Evolutionary conservation across 2,329 filamentous ascomycete species (phyloP), one percentile per base, ranked within the genome.

Genomic region (Thielaviopsis musarum): DNA sequence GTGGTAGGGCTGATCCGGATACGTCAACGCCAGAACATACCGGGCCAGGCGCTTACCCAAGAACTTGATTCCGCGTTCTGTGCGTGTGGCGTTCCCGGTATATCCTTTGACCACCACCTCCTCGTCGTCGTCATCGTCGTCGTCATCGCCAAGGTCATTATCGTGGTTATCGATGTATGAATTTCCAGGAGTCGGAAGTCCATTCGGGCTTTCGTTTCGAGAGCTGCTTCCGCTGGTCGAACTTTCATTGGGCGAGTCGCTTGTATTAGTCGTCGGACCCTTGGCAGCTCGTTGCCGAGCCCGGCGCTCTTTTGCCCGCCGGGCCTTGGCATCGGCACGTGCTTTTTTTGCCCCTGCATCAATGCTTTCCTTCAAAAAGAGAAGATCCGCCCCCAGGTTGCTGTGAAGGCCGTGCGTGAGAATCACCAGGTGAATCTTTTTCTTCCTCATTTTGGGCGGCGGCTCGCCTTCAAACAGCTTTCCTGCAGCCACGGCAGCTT

Each of bases 351-450:
- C 85, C 2, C 88, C 84, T 28, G 83, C 82, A 72, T 98, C 93
- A 63, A 98, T 97, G 70, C 89, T 95, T 71, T 98, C 93, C 68
- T 98, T 98, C 69, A 98, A 73, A 68, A 88, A 98, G 21, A 98
- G 76, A 93, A 98, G 95, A 69, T 98, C 93, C 22, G 90, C 87
- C 5, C 93, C 89, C 13, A 96, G 77, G 69, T 98, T 98, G 71
- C 91, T 95, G 70, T 98, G 93, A 63, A 98, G 71, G 0, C 93
- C 93, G 72, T 98, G 93, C 0, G 93, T 97, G 56, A 98, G 73
- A 38, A 98, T 77, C 24, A 98, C 93, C 51, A 98, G 75, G 69
- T 98, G 93, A 1, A 98, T 77, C 64, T 85, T 91, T 71, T 88
- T 89, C 64, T 79, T 78, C 68, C 83, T 86, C 52, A 70, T 68